Base-by-base conservation (phyloP, 148 eudicot species). In the Vaccinium myrtillus region DNA sequence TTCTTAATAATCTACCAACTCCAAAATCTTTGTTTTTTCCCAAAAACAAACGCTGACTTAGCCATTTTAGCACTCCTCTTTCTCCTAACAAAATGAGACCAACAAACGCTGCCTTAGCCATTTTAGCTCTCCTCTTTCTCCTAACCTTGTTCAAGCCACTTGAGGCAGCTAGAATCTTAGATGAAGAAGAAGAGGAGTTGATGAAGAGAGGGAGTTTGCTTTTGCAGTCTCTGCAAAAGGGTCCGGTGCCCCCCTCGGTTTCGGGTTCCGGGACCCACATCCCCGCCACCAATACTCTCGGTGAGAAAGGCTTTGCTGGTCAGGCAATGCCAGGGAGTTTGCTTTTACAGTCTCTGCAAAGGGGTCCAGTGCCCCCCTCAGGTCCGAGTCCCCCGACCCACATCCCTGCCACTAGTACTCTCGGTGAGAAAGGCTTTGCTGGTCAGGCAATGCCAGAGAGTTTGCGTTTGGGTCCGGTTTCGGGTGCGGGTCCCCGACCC, bases 131-230 rank as follows among this genome's bases (percentile, higher is more conserved):
- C 30, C 27, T 61, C 77, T 27, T 84, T 77, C 85, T 84, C 18
- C 63, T 77, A 5, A 77, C 75, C 81, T 30, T 69, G 13, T 69
- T 46, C 81, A 84, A 84, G 27, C 75, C 49, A 32, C 51, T 61
- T 50, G 75, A 71, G 50, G 85, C 81, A 11, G 30, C n/a, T 27
- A 84, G 81, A 63, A 12, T 84, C 63, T 65, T 77, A 32, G 56
- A 55, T 59, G 67, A 71, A 63, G 61, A 77, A 84, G 58, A 43
- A 83, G 48, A 48, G 9, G 48, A 61, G 9, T 6, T 18, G 59
- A 53, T 54, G 55, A 83, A 12, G 56, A 63, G 53, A 65, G 23
- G 67, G 3, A 50, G 13, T 13, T 51, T 67, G 25, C 50, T 67
- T 6, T 69, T 84, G 11, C 78, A 69, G 54, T 78, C 86, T 79